These are phyloP conservation scores for Ophiostoma populinum DNA, from an alignment of 2,329 filamentous ascomycete genomes.

Conservation along the genomic window DNA sequence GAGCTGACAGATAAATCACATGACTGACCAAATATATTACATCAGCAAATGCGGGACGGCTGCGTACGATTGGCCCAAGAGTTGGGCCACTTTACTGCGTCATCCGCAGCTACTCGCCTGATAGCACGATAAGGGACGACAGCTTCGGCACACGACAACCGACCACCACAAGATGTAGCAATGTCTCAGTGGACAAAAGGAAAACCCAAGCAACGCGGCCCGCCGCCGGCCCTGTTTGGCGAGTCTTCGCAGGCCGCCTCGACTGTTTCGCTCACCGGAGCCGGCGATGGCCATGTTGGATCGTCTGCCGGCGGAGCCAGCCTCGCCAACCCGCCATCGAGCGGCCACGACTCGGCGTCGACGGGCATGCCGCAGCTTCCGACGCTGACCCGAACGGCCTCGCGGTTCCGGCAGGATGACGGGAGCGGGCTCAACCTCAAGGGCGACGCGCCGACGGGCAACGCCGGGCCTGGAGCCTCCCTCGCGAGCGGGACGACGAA, in stretches of 20 bases:
- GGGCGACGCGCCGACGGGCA: background rate
- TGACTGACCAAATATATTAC: no score
- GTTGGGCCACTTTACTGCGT: no score
- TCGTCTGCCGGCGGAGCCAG: background rate
- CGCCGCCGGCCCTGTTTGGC: constrained; percentile 62
- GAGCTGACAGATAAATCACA: no score
- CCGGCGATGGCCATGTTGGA: constrained; percentile 8
- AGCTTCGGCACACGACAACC: background rate
- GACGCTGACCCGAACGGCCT: constrained; percentile 8
- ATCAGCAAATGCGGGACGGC: no score
- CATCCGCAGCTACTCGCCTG: no score
- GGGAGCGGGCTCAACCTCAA: no score
- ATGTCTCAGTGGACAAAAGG: constrained; percentile 27
- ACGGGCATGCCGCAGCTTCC: constrained; percentile 6
- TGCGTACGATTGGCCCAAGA: no score
- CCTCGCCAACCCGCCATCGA: background rate
- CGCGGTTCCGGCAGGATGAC: constrained; percentile 8
- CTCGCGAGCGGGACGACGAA: no score
- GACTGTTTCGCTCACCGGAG: constrained; percentile 41
- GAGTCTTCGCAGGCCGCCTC: constrained; percentile 66
- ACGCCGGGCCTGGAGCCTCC: background rate
- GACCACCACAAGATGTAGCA: constrained; percentile 11
- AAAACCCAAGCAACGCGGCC: constrained; percentile 31
- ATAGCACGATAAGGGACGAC: background rate
- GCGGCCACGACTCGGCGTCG: background rate